Conservation (phyloP, 805 yeast genomes). For the Kazachstania africana region DNA sequence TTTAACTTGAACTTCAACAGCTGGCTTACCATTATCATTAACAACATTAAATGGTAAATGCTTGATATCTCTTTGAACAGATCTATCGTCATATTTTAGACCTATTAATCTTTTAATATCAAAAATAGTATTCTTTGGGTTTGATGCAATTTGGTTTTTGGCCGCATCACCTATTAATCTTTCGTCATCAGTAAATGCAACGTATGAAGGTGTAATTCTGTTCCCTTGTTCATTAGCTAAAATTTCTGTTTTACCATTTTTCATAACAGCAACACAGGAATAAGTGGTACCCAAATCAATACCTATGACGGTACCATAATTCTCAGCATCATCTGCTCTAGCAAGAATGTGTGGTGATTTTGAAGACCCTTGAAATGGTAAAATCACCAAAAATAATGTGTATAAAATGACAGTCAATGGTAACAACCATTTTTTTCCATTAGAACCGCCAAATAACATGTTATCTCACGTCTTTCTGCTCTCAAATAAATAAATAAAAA, state of each 20-base stretch:
- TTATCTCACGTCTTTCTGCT: too few relatives aligned
- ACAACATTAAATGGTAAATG: conserved; percentile 69
- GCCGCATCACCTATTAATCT: conserved; percentile 95
- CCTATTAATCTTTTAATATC: conserved; percentile 92
- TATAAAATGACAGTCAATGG: conserved; percentile 33
- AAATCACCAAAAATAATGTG: conserved; percentile 20
- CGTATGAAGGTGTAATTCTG: conserved; percentile 92
- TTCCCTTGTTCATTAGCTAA: conserved; percentile 95
- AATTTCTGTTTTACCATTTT: conserved; percentile 79
- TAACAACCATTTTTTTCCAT: conserved; percentile 29
- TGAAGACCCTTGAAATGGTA: conserved; percentile 20
- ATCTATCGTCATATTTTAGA: conserved; percentile 60
- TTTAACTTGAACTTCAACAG: conserved; percentile 58
- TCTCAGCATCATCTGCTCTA: conserved; percentile 32
- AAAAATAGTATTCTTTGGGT: conserved; percentile 76
- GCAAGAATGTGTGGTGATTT: conserved; percentile 23
- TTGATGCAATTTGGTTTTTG: conserved; percentile 87
- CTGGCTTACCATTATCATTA: conserved; percentile 71
- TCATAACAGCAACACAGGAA: conserved; percentile 89
- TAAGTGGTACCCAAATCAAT: conserved; percentile 96
- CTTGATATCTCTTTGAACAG: conserved; percentile 71
- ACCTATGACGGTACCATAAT: conserved; percentile 67
- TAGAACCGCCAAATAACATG: conserved; percentile 4
- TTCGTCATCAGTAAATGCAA: conserved; percentile 85
- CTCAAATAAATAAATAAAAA: too few relatives aligned